Percentiles rank a stretch among this genome's conserved stretches.
These are phyloP conservation scores for Termitomyces sp. DNA, from an alignment of 768 basidiomycete genomes.

Conservation along the genomic window DNA sequence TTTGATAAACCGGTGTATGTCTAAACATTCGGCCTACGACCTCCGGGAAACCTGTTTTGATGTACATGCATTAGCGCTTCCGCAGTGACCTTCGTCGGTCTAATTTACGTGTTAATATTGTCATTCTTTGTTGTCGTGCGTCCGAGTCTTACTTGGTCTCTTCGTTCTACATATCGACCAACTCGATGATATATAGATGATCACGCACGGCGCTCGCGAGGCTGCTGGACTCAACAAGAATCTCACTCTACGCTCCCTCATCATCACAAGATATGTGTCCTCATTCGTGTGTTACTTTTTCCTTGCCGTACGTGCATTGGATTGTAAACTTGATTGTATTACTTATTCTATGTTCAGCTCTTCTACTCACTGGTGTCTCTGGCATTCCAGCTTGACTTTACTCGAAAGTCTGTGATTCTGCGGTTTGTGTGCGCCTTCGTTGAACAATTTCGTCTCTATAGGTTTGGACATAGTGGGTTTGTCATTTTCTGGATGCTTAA, in stretches of 20 bases:
- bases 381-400: conserved; percentile 57
- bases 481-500: conserved; percentile 70
- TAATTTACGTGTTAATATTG: conserved; percentile 50
- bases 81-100: conserved; percentile 50
- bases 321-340: neutral
- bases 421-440: neutral
- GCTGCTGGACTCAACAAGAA: conserved; percentile 27
- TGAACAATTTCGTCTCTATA: conserved; percentile 3
- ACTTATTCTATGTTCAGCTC: conserved; percentile 27
- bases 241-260: conserved; percentile 27
- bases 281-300: conserved; percentile 29
- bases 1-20: conserved; percentile 62
- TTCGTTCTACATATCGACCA: neutral
- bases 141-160: neutral
- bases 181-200: neutral
- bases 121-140: conserved; percentile 30
- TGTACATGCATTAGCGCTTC: conserved; percentile 33
- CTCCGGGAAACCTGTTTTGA: neutral
- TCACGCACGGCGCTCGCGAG: conserved; percentile 31
- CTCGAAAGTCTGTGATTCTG: conserved; percentile 32
- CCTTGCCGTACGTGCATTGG: conserved; percentile 24
- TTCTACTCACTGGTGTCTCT: conserved; percentile 56
- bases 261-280: conserved; percentile 28
- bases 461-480: conserved; percentile 51
- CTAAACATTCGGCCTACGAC: neutral